Conservation (phyloP, 805 yeast species). For the Nakazawaea siamensis region DNA sequence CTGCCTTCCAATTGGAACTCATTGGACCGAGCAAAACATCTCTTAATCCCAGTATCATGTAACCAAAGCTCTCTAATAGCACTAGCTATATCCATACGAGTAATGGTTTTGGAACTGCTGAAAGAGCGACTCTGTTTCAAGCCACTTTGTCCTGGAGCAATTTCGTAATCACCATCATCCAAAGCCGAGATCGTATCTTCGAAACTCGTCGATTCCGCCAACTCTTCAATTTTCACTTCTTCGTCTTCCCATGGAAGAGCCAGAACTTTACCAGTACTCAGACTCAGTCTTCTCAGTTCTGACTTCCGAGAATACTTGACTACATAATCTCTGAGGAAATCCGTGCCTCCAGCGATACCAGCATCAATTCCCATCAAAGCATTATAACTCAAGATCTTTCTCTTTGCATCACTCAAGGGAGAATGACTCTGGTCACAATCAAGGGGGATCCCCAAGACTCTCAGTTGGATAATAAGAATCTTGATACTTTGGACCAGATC, state of each 20-base stretch:
- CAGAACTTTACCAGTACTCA: constrained; percentile 45
- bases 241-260: constrained; percentile 20
- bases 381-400: constrained; percentile 45
- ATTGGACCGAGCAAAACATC: constrained; percentile 52
- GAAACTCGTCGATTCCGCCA: constrained; percentile 1
- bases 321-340: constrained; percentile 56
- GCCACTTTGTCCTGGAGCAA: constrained; percentile 1
- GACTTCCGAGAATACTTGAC: constrained; percentile 49
- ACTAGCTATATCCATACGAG: constrained; percentile 53
- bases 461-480: constrained; percentile 65
- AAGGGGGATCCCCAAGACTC: constrained; percentile 52
- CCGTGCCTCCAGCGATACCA: constrained; percentile 55
- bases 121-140: background rate
- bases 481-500: constrained; percentile 85
- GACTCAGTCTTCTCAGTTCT: constrained; percentile 39
- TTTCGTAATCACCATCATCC: constrained; percentile 11
- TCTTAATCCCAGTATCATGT: constrained; percentile 56
- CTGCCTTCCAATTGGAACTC: constrained; percentile 82
- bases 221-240: constrained; percentile 13
- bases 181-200: constrained; percentile 12
- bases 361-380: constrained; percentile 58
- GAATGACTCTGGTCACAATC: constrained; percentile 53
- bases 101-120: background rate
- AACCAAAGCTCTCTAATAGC: constrained; percentile 69
- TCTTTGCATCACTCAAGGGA: constrained; percentile 37